A percentile compares a stretch with the other conserved stretches of the same genome.
These are phyloP conservation scores for Starmerella roubikii DNA, from an alignment of 805 yeast species.

Conservation along the genomic window DNA sequence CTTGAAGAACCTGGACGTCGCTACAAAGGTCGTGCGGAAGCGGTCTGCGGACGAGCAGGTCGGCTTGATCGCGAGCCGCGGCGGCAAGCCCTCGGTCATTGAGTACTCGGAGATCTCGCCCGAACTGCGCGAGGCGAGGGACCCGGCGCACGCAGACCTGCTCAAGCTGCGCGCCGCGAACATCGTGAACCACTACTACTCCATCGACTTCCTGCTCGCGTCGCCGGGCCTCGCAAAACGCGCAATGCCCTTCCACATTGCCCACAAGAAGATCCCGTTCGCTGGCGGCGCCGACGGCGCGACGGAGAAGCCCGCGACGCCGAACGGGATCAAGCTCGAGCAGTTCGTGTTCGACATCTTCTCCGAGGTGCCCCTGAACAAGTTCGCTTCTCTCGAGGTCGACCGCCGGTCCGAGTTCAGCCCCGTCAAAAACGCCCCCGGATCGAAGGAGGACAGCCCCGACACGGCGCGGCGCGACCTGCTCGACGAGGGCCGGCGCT, in stretches of 20 bases:
- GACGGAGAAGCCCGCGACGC: slow-evolving; percentile 46
- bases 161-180: slow-evolving; percentile 83
- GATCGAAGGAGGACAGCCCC: slow-evolving; percentile 72
- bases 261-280: slow-evolving; percentile 71
- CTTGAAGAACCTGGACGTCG: slow-evolving; percentile 49
- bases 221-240: slow-evolving; percentile 45
- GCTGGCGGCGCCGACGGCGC: slow-evolving; percentile 36
- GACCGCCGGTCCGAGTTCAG: slow-evolving; percentile 75
- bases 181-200: slow-evolving; percentile 92
- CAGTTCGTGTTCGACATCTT: slow-evolving; percentile 96
- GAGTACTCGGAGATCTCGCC: slow-evolving; percentile 83
- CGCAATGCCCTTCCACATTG: slow-evolving; percentile 81
- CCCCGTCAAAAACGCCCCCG: slow-evolving; percentile 84
- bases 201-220: slow-evolving; percentile 52
- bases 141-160: slow-evolving; percentile 36
- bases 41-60: slow-evolving; percentile 78
- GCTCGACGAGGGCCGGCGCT: slow-evolving; percentile 52
- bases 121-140: slow-evolving; percentile 56
- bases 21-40: slow-evolving; percentile 91
- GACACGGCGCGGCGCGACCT: slow-evolving; percentile 59
- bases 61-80: slow-evolving; percentile 63
- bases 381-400: slow-evolving; percentile 88
- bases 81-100: slow-evolving; percentile 68
- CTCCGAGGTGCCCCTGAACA: slow-evolving; percentile 52
- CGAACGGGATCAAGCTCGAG: slow-evolving; percentile 89